Base-by-base conservation (phyloP, 1,284 basidiomycete species). In the Sutorius eximius region DNA sequence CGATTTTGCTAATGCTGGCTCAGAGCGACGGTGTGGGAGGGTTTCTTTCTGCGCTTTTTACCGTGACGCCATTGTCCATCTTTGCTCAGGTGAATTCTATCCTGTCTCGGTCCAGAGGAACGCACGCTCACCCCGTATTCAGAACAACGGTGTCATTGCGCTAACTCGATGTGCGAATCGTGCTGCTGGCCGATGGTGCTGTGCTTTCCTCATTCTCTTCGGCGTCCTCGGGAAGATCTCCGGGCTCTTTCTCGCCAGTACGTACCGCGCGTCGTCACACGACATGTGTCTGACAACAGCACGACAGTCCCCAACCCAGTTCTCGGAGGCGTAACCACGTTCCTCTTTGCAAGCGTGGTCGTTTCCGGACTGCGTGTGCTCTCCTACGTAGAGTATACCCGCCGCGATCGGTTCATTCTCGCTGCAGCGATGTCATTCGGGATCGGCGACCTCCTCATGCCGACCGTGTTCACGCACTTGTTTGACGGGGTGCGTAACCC, bases 301-400 rank as follows among this genome's bases (percentile, higher is more conserved):
- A 5, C 15, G 1, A 18, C 44, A 69, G 67, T 59, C 47, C 92
- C 92, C 0, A 87, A 89, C 60, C 75, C 90, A 0, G 89, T 94
- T 10, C 79, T 95, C 0, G 92, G 93, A 3, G 91, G 91, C 5
- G 87, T 92, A 3, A 93, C 89, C 13, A 91, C 89, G 3, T 91
- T 89, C 74, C 75, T 90, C 47, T 87, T 87, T 56, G 82, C 84
- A 0, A 81, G 75, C 40, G 86, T 89, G 20, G 76, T 77, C 29
- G 77, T 80, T 15, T 89, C 87, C 0, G 91, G 93, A 46, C 58
- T 91, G 37, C 82, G 88, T 34, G 87, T 95, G 3, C 75, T 95
- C 33, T 78, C 85, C 2, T 83, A 82, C 63, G 75, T 81, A 44
- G 69, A 73, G 11, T 93, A 85, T 66, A 85, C 83, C 12, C 78